Percentiles rank a stretch among this genome's conserved stretches.
These are phyloP conservation scores for Eudorina sp. DNA, from an alignment of 139 green algal species.

Conservation along the genomic window DNA sequence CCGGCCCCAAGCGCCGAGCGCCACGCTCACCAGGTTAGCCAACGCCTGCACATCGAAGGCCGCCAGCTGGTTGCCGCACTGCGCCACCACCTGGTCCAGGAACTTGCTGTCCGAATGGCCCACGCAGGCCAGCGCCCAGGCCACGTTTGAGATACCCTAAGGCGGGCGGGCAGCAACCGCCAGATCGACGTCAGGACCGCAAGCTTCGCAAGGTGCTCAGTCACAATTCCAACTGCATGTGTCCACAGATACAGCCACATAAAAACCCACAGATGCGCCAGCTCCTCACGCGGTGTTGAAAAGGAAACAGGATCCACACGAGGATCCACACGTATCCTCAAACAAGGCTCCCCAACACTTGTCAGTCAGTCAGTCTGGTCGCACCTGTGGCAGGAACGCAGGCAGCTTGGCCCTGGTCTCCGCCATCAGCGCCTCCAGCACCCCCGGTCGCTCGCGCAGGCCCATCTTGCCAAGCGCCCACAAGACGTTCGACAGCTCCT, in stretches of 20 bases:
- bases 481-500: constrained; percentile 74
- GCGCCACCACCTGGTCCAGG: constrained; percentile 54
- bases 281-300: too few relatives aligned
- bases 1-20: too few relatives aligned
- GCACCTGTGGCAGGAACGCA: constrained; percentile 66
- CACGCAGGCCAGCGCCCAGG: constrained; percentile 61
- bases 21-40: constrained; percentile 50
- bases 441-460: constrained; percentile 29
- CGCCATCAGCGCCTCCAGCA: constrained; percentile 57
- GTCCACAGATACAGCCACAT: too few relatives aligned
- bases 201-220: too few relatives aligned
- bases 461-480: constrained; percentile 69
- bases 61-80: constrained; percentile 52
- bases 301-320: too few relatives aligned
- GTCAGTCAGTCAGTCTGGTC: background rate
- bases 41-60: constrained; percentile 62
- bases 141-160: constrained; percentile 72
- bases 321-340: too few relatives aligned
- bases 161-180: background rate
- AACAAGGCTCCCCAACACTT: background rate
- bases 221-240: too few relatives aligned
- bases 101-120: constrained; percentile 49
- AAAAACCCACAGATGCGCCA: too few relatives aligned
- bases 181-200: background rate
- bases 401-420: constrained; percentile 59